Conservation (phyloP, 2,329 filamentous ascomycete genomes). For the Cladosporium sp. region DNA sequence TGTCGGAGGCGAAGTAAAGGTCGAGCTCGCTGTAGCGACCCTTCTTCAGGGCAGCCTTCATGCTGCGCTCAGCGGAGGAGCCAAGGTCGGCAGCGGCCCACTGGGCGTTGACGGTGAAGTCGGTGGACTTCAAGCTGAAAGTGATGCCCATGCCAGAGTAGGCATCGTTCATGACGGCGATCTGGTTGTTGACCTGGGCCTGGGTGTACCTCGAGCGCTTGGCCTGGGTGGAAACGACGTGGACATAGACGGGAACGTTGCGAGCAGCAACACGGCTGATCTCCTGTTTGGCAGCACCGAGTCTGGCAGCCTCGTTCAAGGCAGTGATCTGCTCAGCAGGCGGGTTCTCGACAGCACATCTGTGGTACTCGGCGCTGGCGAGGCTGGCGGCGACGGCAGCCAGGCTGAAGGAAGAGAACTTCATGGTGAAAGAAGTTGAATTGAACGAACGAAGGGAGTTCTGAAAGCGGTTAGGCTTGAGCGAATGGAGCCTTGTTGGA, state of each 20-base stretch:
- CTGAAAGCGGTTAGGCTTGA: background rate
- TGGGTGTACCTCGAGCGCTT: slow-evolving; percentile 38
- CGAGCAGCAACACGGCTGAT: slow-evolving; percentile 1
- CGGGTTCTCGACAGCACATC: background rate
- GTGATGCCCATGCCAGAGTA: slow-evolving; percentile 50
- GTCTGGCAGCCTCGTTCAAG: background rate
- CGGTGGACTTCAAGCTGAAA: slow-evolving; percentile 49
- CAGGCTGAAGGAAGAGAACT: slow-evolving; percentile 4
- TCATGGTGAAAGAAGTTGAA: background rate
- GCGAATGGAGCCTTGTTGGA: slow-evolving; percentile 1
- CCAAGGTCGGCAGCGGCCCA: slow-evolving; percentile 51
- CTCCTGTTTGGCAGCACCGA: slow-evolving; percentile 3
- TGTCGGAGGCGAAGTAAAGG: slow-evolving; percentile 56
- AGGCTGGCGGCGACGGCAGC: background rate
- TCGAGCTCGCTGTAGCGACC: slow-evolving; percentile 54
- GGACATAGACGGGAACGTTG: slow-evolving; percentile 36
- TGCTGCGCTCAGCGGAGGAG: slow-evolving; percentile 33
- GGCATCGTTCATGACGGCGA: slow-evolving; percentile 37
- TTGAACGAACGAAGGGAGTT: background rate
- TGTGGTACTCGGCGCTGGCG: background rate
- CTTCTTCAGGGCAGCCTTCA: slow-evolving; percentile 53
- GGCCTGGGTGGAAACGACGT: slow-evolving; percentile 41
- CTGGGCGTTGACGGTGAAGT: slow-evolving; percentile 50
- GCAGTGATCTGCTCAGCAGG: background rate
- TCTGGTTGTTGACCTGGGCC: slow-evolving; percentile 39